Base-by-base conservation (phyloP, 495 filamentous ascomycete species). In the Tuber melanosporum region DNA sequence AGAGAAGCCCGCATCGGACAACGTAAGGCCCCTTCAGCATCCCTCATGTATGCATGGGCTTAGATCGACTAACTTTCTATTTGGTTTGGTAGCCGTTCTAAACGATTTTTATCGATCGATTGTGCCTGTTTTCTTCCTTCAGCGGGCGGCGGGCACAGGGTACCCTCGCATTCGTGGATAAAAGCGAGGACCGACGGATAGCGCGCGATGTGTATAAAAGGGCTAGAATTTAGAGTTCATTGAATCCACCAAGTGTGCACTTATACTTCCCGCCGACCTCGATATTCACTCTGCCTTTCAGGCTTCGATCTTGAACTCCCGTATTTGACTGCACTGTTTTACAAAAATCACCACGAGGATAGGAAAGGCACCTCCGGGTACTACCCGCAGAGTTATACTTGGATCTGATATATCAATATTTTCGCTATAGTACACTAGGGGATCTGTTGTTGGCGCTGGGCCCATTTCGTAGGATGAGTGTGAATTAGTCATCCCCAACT, bases 1-100 rank as follows among this genome's bases (percentile, higher is more conserved):
- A 66, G 76, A 78, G 78, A 75, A 76, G 73, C 73, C 77, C 26
- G 82, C 82, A 19, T 83, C 82, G 43, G 82, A 83, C 72, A 82
- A 76, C 62, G 82, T 83, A 80, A 71, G 77, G 73, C 20, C 26
- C 32, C 43, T 71, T 26, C 39, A 19, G 22, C 32, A 46, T 49
- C 44, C 19, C 70, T 17, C 57, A 12, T 42, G 46, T 69, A 47
- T 42, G n/a, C 39, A 20, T 32, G 71, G 8, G 19, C 41, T 45
- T 39, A 49, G 45, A 66, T 22, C 10, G 3, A 8, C 44, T 22
- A 49, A 41, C 32, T 22, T 22, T 41, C 41, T 75, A 41, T 45
- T 45, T 71, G 32, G 4, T 36, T 44, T 70, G 70, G 20, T 71
- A 80, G 77, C 71, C 78, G 22, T 80, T 80, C 46, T 80, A 62